Evolutionary conservation across 768 basidiomycete species (phyloP), one percentile per base, ranked within the genome.

Genomic region (Sistotremastrum niveocremeum): DNA sequence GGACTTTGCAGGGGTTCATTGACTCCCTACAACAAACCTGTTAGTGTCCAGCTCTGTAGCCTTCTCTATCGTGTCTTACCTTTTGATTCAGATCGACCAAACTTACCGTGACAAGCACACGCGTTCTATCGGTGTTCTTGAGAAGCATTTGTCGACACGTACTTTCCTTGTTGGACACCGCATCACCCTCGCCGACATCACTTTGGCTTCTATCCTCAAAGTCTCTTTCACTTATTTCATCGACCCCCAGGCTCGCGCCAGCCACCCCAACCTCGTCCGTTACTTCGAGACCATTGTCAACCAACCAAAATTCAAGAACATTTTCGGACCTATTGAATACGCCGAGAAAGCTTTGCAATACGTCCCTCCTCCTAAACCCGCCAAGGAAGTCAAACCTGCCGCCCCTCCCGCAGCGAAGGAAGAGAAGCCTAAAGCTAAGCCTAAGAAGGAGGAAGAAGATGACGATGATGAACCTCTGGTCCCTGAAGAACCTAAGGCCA

Each of bases 91-190:
- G 84, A 60, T 73, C 51, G 84, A 88, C 64, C 75, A 60, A 42
- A 42, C 51, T 40, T 59, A 76, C 47, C 54, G 65, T 10, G 79
- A 84, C 41, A 72, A 70, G 34, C 71, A 79, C 56, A 51, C 63
- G 37, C 71, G 74, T 40, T 65, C 76, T 12, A 70, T 95, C 42
- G 66, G 66, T 37, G 78, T 77, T 52, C 70, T 98, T 47, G 77
- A 99, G 53, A 62, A 65, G 34, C 74, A 85, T 68, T 78, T 99
- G 55, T 60, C 70, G 42, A 71, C 76, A 47, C 78, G 75, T 58
- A 99, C 94, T 40, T 98, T 79, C 76, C 75, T 98, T 57, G 90
- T 90, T 46, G 82, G 81, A 53, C 88, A 99, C 61, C 86, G 94
- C 58, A 84, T 98, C 72, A 88, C 90, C 51, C 73, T 94, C 41